Evolutionary conservation across 352 stramenopile species (phyloP).

Genomic region (Pythium aquatile): DNA sequence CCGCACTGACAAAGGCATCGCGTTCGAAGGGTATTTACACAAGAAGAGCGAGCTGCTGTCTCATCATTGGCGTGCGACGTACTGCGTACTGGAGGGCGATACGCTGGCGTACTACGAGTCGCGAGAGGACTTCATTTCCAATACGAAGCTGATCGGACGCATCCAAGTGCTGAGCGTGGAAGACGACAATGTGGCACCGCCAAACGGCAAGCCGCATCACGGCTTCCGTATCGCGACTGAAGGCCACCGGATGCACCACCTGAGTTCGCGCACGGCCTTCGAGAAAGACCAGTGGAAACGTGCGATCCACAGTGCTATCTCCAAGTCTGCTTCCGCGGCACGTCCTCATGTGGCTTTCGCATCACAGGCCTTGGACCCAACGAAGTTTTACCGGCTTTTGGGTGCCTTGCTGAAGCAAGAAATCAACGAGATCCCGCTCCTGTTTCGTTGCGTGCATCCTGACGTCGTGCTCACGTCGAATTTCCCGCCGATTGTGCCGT

Average conservation of each 20-base stretch:
- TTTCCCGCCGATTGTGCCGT: slow-evolving; percentile 82
- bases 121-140: slow-evolving; percentile 79
- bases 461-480: slow-evolving; percentile 79
- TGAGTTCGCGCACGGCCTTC: slow-evolving; percentile 74
- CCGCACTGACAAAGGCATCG: slow-evolving; percentile 59
- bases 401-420: slow-evolving; percentile 65
- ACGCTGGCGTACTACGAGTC: slow-evolving; percentile 80
- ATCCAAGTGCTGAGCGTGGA: slow-evolving; percentile 67
- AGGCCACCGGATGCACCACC: slow-evolving; percentile 62
- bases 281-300: slow-evolving; percentile 84
- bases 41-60: slow-evolving; percentile 79
- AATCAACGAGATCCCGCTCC: slow-evolving; percentile 65
- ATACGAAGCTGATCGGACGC: slow-evolving; percentile 71
- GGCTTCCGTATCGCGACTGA: slow-evolving; percentile 68
- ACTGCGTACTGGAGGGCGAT: slow-evolving; percentile 78
- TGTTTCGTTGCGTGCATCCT: slow-evolving; percentile 80
- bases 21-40: slow-evolving; percentile 83
- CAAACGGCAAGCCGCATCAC: slow-evolving; percentile 53
- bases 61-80: slow-evolving; percentile 61
- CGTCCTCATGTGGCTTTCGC: slow-evolving; percentile 61
- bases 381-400: slow-evolving; percentile 75
- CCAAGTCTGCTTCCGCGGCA: slow-evolving; percentile 24
- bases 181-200: slow-evolving; percentile 36
- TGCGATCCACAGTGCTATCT: slow-evolving; percentile 69
- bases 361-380: slow-evolving; percentile 63